Base-by-base conservation (phyloP, 495 filamentous ascomycete genomes). In the Eremomyces bilateralis region DNA sequence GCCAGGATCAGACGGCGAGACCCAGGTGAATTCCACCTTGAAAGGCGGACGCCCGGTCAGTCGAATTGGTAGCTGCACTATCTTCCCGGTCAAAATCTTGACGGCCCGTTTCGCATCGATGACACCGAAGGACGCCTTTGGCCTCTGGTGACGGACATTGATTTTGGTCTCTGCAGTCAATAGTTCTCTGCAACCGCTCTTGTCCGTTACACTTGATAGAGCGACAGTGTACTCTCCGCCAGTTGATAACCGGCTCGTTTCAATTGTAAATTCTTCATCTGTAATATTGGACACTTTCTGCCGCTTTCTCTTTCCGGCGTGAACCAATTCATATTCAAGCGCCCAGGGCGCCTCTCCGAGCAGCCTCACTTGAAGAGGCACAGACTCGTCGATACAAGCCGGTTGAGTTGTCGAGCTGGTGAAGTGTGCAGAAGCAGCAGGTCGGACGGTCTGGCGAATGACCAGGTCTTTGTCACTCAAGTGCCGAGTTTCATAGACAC, bases 261-360 rank as follows among this genome's bases (percentile, higher is more conserved):
- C 62, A 47, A 97, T 82, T 17, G 62, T 73, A 37, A 71, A 69
- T 13, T 61, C 43, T 15, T 63, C 53, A 10, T 56, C 59, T 11
- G 70, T 58, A 28, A 90, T 75, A 30, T 58, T 65, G 4, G 68
- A 58, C n/a, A 70, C 59, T 16, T 64, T 65, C 40, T 74, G 60
- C 31, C 76, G 73, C 17, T 64, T 70, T 33, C 80, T 67, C 56
- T 78, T 91, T 21, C 83, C 82, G 39, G 76, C 73, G 49, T 95
- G 78, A n/a, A 93, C 65, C 20, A 95, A 56, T 49, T 95, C 88
- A 56, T 92, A 97, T 43, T 93, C 80, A 4, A 97, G 50, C n/a
- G 58, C 76, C 62, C 81, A 91, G 0, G 88, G 88, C 15, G 67
- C 59, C 39, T 92, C 81, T 21, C 90, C 88, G 34, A 71, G 56